Conservation (phyloP, 371 early-diverging fungal genomes). For the Mortierella sp. region DNA sequence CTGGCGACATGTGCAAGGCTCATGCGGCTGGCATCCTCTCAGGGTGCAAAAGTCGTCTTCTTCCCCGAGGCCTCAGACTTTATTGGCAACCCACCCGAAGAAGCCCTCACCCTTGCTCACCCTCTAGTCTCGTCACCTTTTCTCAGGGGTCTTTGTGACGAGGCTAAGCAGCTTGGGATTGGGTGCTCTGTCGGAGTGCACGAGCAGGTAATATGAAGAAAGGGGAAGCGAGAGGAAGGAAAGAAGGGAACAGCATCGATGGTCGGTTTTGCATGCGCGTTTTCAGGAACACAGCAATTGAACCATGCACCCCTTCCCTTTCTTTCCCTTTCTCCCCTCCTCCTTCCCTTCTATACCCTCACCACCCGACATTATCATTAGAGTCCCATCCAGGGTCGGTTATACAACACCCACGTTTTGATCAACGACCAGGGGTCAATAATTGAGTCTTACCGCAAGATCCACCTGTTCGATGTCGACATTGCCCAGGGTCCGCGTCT, state of each 20-base stretch:
- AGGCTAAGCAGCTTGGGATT: conserved; percentile 69
- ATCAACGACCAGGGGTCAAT: conserved; percentile 73
- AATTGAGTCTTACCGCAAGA: conserved; percentile 76
- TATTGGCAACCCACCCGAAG: conserved; percentile 68
- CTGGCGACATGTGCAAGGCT: conserved; percentile 66
- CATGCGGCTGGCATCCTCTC: conserved; percentile 67
- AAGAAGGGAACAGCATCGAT: background rate
- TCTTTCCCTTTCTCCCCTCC: background rate
- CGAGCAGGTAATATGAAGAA: conserved; percentile 63
- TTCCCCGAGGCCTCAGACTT: conserved; percentile 91
- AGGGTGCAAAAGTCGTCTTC: conserved; percentile 79
- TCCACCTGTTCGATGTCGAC: conserved; percentile 86
- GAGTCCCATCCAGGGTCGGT: conserved; percentile 41
- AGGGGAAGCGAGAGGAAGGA: background rate
- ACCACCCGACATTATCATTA: conserved; percentile 21
- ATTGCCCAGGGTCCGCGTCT: conserved; percentile 71
- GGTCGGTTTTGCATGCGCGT: background rate
- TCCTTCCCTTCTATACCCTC: background rate
- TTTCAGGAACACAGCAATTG: background rate
- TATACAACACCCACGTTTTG: conserved; percentile 81
- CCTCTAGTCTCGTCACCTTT: conserved; percentile 63
- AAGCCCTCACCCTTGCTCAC: conserved; percentile 65
- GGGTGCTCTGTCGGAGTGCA: conserved; percentile 89
- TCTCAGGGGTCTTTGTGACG: conserved; percentile 66
- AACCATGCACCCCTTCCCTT: background rate